Conservation (phyloP, 208 protist species). For the Angomonas ambiguus region DNA sequence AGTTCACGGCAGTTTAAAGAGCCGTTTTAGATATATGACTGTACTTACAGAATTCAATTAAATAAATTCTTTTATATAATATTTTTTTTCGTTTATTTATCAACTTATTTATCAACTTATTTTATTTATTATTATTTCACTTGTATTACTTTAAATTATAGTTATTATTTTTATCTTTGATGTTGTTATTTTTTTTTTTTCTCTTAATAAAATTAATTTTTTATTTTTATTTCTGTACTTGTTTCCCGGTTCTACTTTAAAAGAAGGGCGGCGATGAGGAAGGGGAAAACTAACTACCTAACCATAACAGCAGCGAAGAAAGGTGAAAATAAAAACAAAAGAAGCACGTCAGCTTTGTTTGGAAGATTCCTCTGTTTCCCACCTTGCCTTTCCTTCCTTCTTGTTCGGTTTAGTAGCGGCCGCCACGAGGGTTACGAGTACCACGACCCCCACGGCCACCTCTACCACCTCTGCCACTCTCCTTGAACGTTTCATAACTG, state of each 20-base stretch:
- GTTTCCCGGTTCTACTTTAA: background rate
- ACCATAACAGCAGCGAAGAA: no score
- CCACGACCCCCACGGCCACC: background rate
- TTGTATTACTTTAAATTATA: background rate
- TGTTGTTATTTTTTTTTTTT: background rate
- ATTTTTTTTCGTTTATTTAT: background rate
- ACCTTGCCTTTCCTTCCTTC: no score
- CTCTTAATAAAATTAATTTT: background rate
- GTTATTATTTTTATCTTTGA: background rate
- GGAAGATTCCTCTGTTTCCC: no score
- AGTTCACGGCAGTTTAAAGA: no score
- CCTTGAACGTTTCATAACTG: background rate
- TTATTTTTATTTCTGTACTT: background rate
- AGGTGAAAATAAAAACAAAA: background rate
- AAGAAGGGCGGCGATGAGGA: no score
- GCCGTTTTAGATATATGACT: background rate
- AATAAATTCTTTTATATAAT: background rate
- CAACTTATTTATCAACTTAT: background rate
- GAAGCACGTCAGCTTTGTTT: no score
- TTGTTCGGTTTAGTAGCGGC: no score
- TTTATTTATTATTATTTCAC: background rate
- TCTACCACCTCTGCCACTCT: background rate
- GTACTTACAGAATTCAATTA: background rate
- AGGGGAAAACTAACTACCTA: no score
- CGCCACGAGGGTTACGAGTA: background rate